These are phyloP conservation scores for Sinapis alba DNA, from an alignment of 441 rosid species.

Conservation along the genomic window DNA sequence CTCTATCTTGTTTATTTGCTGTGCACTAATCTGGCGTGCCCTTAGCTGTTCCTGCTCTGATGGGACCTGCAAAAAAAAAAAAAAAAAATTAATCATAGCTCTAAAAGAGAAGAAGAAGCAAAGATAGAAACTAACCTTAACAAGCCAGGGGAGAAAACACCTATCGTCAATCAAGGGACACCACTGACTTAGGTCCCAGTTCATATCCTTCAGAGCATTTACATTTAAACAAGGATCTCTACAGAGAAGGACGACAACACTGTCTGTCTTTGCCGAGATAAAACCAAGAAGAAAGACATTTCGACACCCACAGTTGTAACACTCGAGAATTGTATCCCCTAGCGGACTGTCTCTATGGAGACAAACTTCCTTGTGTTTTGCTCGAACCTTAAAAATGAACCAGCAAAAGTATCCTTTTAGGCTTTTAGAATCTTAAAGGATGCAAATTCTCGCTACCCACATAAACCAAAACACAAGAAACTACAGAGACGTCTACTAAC, in stretches of 20 bases:
- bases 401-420: slow-evolving; percentile 18
- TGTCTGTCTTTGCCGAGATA: slow-evolving; percentile 96
- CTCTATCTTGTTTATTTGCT: slow-evolving; percentile 97
- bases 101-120: slow-evolving; percentile 3
- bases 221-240: slow-evolving; percentile 98
- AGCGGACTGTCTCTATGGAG: slow-evolving; percentile 98
- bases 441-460: no score
- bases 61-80: slow-evolving; percentile 64
- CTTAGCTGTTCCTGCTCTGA: slow-evolving; percentile 98
- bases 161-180: slow-evolving; percentile 98
- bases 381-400: slow-evolving; percentile 72
- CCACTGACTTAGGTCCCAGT: slow-evolving; percentile 99
- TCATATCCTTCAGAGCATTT: slow-evolving; percentile 99
- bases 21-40: slow-evolving; percentile 97
- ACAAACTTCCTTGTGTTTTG: slow-evolving; percentile 99
- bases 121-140: slow-evolving; percentile 64
- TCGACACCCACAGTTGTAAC: slow-evolving; percentile 98
- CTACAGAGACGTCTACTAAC: slow-evolving; percentile 47
- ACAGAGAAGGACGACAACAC: slow-evolving; percentile 99
- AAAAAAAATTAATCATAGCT: slow-evolving; percentile 24
- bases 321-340: slow-evolving; percentile 98
- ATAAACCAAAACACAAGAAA: no score
- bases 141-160: slow-evolving; percentile 98
- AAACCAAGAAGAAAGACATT: slow-evolving; percentile 98
- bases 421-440: not conserved